Base-by-base conservation (phyloP, 257 asterid genomes). In the Apocynum venetum region DNA sequence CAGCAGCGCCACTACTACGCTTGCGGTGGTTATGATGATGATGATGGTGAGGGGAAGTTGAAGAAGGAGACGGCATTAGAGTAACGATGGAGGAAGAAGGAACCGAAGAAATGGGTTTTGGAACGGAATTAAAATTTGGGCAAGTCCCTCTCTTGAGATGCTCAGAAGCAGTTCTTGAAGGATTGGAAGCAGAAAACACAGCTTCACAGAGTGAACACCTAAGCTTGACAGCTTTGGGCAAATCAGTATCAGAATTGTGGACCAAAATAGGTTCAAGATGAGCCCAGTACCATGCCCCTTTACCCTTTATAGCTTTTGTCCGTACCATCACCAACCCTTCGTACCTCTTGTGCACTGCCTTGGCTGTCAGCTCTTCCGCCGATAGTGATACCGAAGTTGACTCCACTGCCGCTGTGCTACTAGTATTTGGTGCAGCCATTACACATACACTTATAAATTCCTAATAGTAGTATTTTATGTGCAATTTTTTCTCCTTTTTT, bases 251-350 rank as follows among this genome's bases (percentile, higher is more conserved):
- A 69, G 96, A 78, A 77, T 89, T 87, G 51, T 83, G 91, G 49
- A 93, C 91, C 78, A 96, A 89, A 64, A 93, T 91, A 56, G 99
- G 99, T 82, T 96, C 98, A 13, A 96, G 88, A 86, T 96, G 97
- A 25, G 91, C 91, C 99, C 99, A 96, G 80, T 96, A 96, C 99
- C 99, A 96, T 12, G 99, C 98, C 71, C 99, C 99, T 81, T 96
- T 96, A 0, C 99, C 99, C 79, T 91, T 93, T 35, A 91, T 82
- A 20, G 98, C 99, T 87, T 93, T 96, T 4, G 89, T 90, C 89
- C 97, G 90, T 65, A 91, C 99, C 88, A 76, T 87, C 67, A 91
- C 86, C 74, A 96, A 82, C 14, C 98, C 97, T 20, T 93, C 98
- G 77, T 86, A 96, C 75, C 99, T 82, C 89, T 93, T 96, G 68